phyloP scores from a whole-genome alignment of 192 early-diverging fungal genomes.

The Entomortierella chlamydospora region DNA sequence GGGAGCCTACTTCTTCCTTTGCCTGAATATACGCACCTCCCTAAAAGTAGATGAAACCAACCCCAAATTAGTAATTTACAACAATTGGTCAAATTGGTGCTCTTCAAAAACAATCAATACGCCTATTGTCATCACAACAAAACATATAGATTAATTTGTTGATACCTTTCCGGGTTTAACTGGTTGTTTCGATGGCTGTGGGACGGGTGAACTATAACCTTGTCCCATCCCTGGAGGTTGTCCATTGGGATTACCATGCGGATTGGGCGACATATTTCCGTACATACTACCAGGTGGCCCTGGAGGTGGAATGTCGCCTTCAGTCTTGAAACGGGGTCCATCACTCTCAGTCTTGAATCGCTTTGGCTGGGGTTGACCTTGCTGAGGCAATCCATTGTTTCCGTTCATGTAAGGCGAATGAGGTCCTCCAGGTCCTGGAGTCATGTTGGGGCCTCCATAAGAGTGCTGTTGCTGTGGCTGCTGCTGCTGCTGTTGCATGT shows the following conservation, averaged over 20 bases:
- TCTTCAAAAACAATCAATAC: too few relatives aligned
- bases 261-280: slow-evolving; percentile 54
- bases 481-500: slow-evolving; percentile 42
- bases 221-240: slow-evolving; percentile 59
- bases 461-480: slow-evolving; percentile 28
- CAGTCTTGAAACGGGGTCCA: slow-evolving; percentile 49
- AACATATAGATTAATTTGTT: too few relatives aligned
- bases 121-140: too few relatives aligned
- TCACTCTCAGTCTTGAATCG: slow-evolving; percentile 47
- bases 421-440: slow-evolving; percentile 50
- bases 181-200: slow-evolving; percentile 35
- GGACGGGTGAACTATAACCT: slow-evolving; percentile 45
- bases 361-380: slow-evolving; percentile 55
- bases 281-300: slow-evolving; percentile 58
- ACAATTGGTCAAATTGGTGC: too few relatives aligned
- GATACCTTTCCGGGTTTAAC: slow-evolving; percentile 40
- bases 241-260: slow-evolving; percentile 60
- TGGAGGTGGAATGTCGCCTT: slow-evolving; percentile 49
- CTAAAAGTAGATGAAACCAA: not conserved
- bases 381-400: slow-evolving; percentile 48
- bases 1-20: slow-evolving; percentile 36
- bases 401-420: slow-evolving; percentile 60
- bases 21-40: slow-evolving; percentile 32
- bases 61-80: too few relatives aligned
- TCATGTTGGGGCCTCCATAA: slow-evolving; percentile 48